Base-by-base conservation (phyloP, 495 filamentous ascomycete species). In the Patellaria atrata region DNA sequence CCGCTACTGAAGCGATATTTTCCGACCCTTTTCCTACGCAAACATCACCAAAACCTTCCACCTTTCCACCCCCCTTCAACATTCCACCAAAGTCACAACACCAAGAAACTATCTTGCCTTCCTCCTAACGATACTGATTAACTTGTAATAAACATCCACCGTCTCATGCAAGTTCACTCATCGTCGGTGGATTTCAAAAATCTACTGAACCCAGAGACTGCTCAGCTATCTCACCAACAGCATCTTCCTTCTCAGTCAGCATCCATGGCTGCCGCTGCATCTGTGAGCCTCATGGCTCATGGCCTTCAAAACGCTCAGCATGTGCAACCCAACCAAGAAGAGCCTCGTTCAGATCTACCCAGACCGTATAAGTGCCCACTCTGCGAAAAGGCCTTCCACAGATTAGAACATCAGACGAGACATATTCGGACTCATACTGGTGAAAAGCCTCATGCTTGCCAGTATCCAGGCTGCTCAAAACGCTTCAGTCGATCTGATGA, bases 351-450 rank as follows among this genome's bases (percentile, higher is more conserved):
- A 67, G 89, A 96, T 58, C 69, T 96, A 3, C 91, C 89, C 24
- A 76, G 91, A 23, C 89, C 89, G 0, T 97, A 97, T 70, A 94
- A 96, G 61, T 97, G 89, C 54, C 87, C 89, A 26, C 67, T 97
- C 30, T 97, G 89, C 68, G 91, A 96, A 50, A 94, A 94, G 67
- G 89, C 89, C 21, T 97, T 97, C 65, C 89, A 97, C 68, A 82
- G 89, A 41, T 68, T 97, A 31, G 89, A 97, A 62, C 89, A 97
- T 55, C 89, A 97, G 63, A 97, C 89, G 18, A 71, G 89, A 43
- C 89, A 97, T 56, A 96, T 97, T 52, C 73, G 89, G 45, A 96
- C 91, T 5, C 89, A 97, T 56, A 97, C 89, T 1, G 91, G 89
- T 40, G 89, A 97, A 63, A 97, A 96, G 65, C 89, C 89, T 12